phyloP scores from a whole-genome alignment of 768 basidiomycete species.

The Omphalotus guepiniiformis region DNA sequence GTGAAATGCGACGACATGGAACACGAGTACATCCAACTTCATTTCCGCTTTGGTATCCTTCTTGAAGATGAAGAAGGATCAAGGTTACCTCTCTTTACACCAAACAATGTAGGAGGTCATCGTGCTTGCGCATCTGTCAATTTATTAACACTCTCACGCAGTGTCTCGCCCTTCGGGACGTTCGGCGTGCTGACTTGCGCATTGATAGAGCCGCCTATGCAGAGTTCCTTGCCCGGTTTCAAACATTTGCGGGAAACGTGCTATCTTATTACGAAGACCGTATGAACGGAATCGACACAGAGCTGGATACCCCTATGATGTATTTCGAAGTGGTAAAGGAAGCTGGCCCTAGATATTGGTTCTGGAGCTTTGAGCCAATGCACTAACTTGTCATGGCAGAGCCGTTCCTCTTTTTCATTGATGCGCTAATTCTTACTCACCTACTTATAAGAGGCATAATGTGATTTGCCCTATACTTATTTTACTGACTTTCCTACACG shows the following conservation, averaged over 20 bases:
- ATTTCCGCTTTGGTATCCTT: slow-evolving; percentile 45
- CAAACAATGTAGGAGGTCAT: slow-evolving; percentile 35
- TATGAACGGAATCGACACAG: not conserved
- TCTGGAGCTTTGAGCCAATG: no score
- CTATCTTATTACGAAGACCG: slow-evolving; percentile 1
- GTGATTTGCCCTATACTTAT: no score
- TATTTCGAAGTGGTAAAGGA: slow-evolving; percentile 1
- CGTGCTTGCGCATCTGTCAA: not conserved
- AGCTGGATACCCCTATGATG: slow-evolving; percentile 2
- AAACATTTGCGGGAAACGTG: slow-evolving; percentile 8
- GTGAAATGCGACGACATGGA: slow-evolving; percentile 50
- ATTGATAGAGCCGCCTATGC: slow-evolving; percentile 33
- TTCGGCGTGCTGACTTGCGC: slow-evolving; percentile 39
- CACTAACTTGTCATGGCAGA: no score
- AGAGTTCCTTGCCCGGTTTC: slow-evolving; percentile 36
- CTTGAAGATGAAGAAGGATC: slow-evolving; percentile 46
- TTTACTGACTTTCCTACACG: no score
- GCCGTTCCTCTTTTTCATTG: no score
- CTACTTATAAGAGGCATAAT: no score
- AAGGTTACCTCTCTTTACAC: slow-evolving; percentile 43
- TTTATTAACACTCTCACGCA: slow-evolving; percentile 16
- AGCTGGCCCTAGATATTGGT: no score
- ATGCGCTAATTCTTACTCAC: no score
- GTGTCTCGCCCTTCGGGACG: slow-evolving; percentile 41
- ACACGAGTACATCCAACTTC: slow-evolving; percentile 42